These are phyloP conservation scores for Ceratobasidium sp. DNA, from an alignment of 1,284 basidiomycete species.

Conservation along the genomic window DNA sequence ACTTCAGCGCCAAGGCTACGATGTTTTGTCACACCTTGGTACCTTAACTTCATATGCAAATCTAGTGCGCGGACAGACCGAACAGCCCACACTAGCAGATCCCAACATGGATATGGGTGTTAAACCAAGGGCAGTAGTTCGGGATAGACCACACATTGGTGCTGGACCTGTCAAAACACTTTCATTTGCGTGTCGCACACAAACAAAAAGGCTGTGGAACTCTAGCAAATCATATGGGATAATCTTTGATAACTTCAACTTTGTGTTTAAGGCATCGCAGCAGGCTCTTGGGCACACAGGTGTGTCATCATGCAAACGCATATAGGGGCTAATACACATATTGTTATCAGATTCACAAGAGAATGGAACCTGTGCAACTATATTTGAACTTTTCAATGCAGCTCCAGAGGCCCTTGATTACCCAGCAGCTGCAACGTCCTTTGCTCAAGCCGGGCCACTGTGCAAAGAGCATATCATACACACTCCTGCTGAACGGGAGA, in stretches of 20 bases:
- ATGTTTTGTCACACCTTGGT: constrained; percentile 52
- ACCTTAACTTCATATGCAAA: constrained; percentile 52
- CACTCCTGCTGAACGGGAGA: constrained; percentile 48
- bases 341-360: constrained; percentile 15
- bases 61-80: constrained; percentile 43
- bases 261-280: constrained; percentile 53
- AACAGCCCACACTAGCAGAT: too few relatives aligned
- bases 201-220: constrained; percentile 1
- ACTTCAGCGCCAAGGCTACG: constrained; percentile 52
- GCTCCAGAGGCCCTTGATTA: constrained; percentile 45
- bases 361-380: constrained; percentile 19
- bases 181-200: neutral
- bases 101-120: too few relatives aligned
- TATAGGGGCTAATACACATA: neutral
- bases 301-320: constrained; percentile 41
- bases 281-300: constrained; percentile 55
- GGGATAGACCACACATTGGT: too few relatives aligned
- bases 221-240: constrained; percentile 45
- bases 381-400: constrained; percentile 2
- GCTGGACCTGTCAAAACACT: neutral
- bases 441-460: constrained; percentile 9
- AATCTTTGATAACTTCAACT: constrained; percentile 58
- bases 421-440: neutral
- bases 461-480: constrained; percentile 51
- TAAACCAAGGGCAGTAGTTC: too few relatives aligned